Percentiles rank a stretch among this genome's conserved stretches.
Conservation (phyloP, 345 rosid species). For the Balakata baccata region DNA sequence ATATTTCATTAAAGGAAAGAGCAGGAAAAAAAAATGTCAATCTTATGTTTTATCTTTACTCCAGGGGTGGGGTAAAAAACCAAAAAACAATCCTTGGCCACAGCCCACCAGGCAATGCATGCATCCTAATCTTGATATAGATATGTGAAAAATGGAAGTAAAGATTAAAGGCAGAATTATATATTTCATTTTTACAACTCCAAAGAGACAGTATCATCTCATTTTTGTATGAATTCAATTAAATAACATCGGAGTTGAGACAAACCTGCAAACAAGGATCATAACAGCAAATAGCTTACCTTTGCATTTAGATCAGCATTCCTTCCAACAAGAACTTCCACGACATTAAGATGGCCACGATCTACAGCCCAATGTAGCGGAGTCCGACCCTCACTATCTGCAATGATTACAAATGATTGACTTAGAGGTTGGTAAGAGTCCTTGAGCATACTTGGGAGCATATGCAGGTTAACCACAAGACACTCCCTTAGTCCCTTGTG, state of each 20-base stretch:
- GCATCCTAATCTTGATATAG: background rate
- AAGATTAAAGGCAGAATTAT: background rate
- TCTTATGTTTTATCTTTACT: no score
- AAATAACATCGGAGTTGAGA: background rate
- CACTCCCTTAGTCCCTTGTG: no score
- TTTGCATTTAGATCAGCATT: slow-evolving; percentile 76
- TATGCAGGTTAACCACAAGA: background rate
- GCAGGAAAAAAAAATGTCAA: no score
- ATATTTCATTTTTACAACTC: background rate
- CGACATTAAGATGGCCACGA: slow-evolving; percentile 63
- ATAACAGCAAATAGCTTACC: slow-evolving; percentile 35
- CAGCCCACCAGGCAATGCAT: no score
- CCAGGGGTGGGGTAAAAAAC: no score
- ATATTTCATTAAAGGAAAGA: no score
- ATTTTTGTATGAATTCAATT: background rate
- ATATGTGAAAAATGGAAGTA: background rate
- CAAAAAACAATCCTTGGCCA: no score
- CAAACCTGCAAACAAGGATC: background rate
- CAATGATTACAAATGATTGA: slow-evolving; percentile 20
- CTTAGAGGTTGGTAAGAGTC: background rate
- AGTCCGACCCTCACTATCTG: slow-evolving; percentile 90
- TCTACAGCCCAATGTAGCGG: slow-evolving; percentile 98
- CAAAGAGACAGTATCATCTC: background rate
- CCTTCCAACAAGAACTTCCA: slow-evolving; percentile 53
- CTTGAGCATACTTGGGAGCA: background rate